phyloP scores from a whole-genome alignment of 169 alveolate genomes.

The Plasmodium fragile region DNA sequence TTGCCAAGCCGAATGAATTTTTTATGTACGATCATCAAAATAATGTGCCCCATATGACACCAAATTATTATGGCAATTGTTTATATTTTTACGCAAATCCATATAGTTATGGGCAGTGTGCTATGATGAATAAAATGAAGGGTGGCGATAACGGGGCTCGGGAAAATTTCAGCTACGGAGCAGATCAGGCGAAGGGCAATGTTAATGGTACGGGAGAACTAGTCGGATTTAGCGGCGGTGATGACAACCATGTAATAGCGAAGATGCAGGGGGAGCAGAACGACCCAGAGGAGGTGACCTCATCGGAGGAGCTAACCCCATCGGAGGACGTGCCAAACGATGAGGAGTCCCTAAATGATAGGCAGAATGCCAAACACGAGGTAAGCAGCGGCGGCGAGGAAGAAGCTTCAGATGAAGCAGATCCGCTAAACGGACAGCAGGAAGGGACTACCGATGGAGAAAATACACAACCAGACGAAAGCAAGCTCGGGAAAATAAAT shows the following conservation, averaged over 20 bases:
- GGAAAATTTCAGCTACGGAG: background rate
- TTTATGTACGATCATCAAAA: constrained; percentile 48
- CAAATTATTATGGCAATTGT: constrained; percentile 57
- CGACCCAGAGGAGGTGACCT: background rate
- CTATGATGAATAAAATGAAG: constrained; percentile 7
- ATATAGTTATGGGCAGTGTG: constrained; percentile 18
- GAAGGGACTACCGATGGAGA: background rate
- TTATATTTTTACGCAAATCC: constrained; percentile 53
- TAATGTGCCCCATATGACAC: constrained; percentile 42
- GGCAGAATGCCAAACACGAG: background rate
- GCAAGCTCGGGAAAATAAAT: background rate
- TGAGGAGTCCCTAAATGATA: background rate
- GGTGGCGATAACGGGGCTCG: background rate
- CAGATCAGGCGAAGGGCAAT: background rate
- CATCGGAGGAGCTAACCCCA: background rate
- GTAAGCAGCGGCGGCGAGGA: background rate
- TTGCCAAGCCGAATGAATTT: constrained; percentile 47
- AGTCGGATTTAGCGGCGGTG: background rate
- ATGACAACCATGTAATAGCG: background rate
- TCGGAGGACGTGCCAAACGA: background rate
- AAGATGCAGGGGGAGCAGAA: background rate
- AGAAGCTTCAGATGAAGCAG: background rate
- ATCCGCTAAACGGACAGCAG: background rate
- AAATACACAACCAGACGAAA: background rate
- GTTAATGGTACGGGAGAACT: background rate